Percentiles rank a stretch among this genome's conserved stretches.
phyloP scores from a whole-genome alignment of 2,329 filamentous ascomycete species.

The Arthrobotrys entomopaga region DNA sequence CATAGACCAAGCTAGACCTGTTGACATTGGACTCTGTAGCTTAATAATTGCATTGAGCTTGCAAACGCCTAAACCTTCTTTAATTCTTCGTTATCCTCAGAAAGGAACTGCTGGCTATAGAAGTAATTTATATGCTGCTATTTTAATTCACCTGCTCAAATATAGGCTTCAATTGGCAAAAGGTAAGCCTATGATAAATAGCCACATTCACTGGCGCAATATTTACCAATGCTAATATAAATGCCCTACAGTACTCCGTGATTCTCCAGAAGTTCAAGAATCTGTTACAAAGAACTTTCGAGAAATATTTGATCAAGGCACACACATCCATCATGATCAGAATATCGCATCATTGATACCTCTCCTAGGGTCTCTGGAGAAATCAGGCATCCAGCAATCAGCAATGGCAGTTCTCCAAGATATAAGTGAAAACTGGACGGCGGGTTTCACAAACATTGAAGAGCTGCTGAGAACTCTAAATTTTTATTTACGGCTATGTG shows the following conservation, averaged over 20 bases:
- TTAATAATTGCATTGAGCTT: constrained; percentile 33
- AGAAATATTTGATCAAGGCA: constrained; percentile 27
- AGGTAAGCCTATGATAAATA: constrained; percentile 18
- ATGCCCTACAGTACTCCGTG: constrained; percentile 10
- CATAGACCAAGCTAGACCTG: neutral
- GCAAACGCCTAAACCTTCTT: neutral
- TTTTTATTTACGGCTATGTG: constrained; percentile 41
- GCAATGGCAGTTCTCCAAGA: constrained; percentile 47
- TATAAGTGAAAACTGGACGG: constrained; percentile 52
- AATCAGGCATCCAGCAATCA: constrained; percentile 14
- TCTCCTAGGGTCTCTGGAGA: constrained; percentile 23
- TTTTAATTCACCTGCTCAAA: constrained; percentile 18
- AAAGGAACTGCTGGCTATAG: neutral
- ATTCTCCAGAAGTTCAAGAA: constrained; percentile 11
- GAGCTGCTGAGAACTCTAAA: constrained; percentile 31
- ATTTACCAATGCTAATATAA: neutral
- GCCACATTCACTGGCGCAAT: neutral
- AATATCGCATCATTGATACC: constrained; percentile 21
- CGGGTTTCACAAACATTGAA: constrained; percentile 33
- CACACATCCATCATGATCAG: constrained; percentile 9
- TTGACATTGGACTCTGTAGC: constrained; percentile 20
- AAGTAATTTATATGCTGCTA: neutral
- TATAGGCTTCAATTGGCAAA: constrained; percentile 15
- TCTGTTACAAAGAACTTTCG: constrained; percentile 15
- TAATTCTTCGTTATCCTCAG: constrained; percentile 2